Evolutionary conservation across 495 filamentous ascomycete genomes (phyloP).

Genomic region (Hypoxylon lienhwacheense): DNA sequence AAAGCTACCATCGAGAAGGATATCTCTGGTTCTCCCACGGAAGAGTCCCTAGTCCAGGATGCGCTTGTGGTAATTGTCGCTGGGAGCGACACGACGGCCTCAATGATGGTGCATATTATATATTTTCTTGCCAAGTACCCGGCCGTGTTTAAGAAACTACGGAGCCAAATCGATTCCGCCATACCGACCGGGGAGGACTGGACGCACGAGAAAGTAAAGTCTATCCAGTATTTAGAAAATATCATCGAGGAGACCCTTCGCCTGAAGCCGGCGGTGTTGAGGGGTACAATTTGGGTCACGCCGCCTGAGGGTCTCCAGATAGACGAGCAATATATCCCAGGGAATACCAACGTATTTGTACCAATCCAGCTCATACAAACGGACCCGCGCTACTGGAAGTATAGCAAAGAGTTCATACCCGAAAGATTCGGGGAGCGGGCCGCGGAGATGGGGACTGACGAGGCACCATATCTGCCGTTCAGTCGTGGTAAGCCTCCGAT

Average conservation of each 20-base stretch:
- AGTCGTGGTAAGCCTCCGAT: conserved; percentile 7
- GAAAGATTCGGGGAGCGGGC: conserved; percentile 49
- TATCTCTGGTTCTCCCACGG: conserved; percentile 18
- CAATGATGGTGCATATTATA: conserved; percentile 9
- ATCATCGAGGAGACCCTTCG: conserved; percentile 59
- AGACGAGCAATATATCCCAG: conserved; percentile 53
- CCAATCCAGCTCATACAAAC: conserved; percentile 29
- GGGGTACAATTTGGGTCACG: conserved; percentile 41
- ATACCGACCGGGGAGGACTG: conserved; percentile 25
- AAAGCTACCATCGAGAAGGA: conserved; percentile 29
- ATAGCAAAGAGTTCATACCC: conserved; percentile 53
- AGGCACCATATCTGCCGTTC: conserved; percentile 32
- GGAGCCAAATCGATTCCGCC: conserved; percentile 10
- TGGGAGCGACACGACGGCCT: conserved; percentile 30
- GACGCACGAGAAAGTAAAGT: conserved; percentile 27
- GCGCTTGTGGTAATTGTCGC: conserved; percentile 24
- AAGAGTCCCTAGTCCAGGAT: conserved; percentile 21
- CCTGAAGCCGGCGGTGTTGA: conserved; percentile 48
- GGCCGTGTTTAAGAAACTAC: conserved; percentile 22
- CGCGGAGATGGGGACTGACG: conserved; percentile 30
- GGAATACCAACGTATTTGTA: conserved; percentile 39
- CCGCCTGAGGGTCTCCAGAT: conserved; percentile 51
- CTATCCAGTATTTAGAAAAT: conserved; percentile 45
- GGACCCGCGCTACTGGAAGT: conserved; percentile 46
- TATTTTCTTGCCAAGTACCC: conserved; percentile 27